Evolutionary conservation across 441 rosid genomes (phyloP).

Genomic region (Adansonia madagascariensis): DNA sequence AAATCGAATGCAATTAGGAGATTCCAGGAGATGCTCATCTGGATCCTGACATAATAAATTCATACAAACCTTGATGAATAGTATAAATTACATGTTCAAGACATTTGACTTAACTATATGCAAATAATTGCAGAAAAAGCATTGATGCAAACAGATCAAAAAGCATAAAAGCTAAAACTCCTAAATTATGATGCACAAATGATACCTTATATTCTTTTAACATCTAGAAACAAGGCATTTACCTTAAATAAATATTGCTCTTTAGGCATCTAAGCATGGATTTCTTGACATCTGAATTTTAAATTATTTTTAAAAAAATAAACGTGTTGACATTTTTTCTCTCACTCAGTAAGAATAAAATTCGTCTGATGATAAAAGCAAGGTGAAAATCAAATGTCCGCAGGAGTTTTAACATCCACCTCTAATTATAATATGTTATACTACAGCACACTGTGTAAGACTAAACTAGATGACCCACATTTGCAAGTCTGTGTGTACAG

Average conservation of each 20-base stretch:
- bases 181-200: not conserved
- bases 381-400: not conserved
- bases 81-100: not conserved
- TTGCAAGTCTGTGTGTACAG: not conserved
- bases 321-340: not conserved
- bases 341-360: not conserved
- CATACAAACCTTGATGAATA: slow-evolving; percentile 22
- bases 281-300: not conserved
- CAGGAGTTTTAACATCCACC: not conserved
- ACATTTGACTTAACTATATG: not conserved
- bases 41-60: slow-evolving; percentile 63
- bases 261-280: not conserved
- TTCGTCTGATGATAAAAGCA: not conserved
- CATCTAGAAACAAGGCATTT: not conserved
- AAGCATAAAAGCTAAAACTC: slow-evolving; percentile 5
- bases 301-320: not conserved
- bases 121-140: not conserved
- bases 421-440: not conserved
- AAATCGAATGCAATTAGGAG: slow-evolving; percentile 69
- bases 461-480: not conserved
- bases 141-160: not conserved
- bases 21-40: slow-evolving; percentile 86
- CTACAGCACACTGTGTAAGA: not conserved
- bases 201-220: not conserved
- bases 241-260: not conserved